A percentile compares a stretch with the other conserved stretches of the same genome.
These are phyloP conservation scores for Thamnidium elegans DNA, from an alignment of 192 early-diverging fungal genomes.

Conservation along the genomic window DNA sequence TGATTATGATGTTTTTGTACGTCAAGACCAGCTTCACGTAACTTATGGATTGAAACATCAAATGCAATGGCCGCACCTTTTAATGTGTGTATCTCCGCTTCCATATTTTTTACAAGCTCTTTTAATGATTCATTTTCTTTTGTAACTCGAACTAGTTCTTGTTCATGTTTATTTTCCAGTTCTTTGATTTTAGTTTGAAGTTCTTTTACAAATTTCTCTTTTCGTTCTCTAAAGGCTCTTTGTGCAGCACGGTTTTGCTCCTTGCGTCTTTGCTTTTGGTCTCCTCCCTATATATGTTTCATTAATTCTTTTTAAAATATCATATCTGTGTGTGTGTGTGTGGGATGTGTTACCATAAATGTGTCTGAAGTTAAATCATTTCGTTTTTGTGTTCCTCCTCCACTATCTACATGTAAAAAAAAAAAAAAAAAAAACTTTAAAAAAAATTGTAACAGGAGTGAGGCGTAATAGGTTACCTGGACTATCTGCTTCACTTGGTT, in stretches of 20 bases:
- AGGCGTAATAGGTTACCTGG: too few species aligned
- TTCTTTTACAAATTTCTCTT: conserved; percentile 76
- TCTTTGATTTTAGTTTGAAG: conserved; percentile 74
- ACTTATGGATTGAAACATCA: conserved; percentile 45
- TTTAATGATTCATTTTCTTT: conserved; percentile 49
- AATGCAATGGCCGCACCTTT: conserved; percentile 52
- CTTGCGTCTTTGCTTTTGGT: conserved; percentile 31
- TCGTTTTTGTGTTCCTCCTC: too few species aligned
- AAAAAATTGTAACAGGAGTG: too few species aligned
- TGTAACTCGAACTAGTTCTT: conserved; percentile 34
- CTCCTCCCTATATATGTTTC: background rate
- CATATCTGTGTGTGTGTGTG: too few species aligned
- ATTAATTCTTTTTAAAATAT: too few species aligned
- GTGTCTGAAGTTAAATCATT: too few species aligned
- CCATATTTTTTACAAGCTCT: conserved; percentile 44
- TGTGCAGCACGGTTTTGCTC: conserved; percentile 41
- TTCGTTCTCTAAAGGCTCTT: conserved; percentile 82
- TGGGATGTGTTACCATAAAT: too few species aligned
- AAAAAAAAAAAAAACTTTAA: too few species aligned
- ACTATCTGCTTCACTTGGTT: too few species aligned
- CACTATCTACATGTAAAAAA: too few species aligned
- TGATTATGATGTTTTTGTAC: background rate
- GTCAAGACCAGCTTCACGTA: conserved; percentile 20
- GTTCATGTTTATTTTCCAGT: conserved; percentile 49
- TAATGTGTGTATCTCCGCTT: conserved; percentile 53